Conservation (phyloP, 169 alveolate genomes). For the Prorocentrum cordatum region DNA sequence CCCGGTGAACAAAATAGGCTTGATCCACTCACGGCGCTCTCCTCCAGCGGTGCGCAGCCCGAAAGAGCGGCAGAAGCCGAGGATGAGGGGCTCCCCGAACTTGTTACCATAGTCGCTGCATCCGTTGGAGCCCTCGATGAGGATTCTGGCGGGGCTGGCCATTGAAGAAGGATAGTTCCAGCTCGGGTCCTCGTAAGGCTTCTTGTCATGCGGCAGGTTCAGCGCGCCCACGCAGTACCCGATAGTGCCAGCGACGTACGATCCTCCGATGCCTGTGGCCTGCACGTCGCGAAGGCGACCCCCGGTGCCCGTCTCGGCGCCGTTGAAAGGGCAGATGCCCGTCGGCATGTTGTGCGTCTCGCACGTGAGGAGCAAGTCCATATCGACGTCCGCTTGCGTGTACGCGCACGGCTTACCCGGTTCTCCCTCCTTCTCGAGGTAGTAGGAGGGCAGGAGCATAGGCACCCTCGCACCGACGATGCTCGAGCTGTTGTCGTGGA, state of each 20-base stretch:
- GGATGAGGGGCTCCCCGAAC: conserved; percentile 72
- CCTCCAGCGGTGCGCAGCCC: conserved; percentile 45
- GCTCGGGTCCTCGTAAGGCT: background rate
- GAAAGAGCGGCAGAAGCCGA: conserved; percentile 35
- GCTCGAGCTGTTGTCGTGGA: conserved; percentile 72
- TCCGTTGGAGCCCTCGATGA: conserved; percentile 70
- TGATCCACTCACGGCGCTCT: conserved; percentile 73
- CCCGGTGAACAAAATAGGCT: conserved; percentile 73
- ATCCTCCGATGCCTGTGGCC: conserved; percentile 9
- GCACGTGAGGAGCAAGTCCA: conserved; percentile 65
- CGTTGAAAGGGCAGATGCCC: conserved; percentile 72
- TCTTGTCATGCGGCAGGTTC: background rate
- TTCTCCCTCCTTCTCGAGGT: too few relatives aligned
- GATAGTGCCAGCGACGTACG: conserved; percentile 18
- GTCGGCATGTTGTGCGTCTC: conserved; percentile 74
- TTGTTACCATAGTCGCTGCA: conserved; percentile 73
- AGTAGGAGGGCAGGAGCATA: too few relatives aligned
- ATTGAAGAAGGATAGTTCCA: background rate
- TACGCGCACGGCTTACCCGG: too few relatives aligned
- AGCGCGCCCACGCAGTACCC: conserved; percentile 48
- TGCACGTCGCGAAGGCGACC: conserved; percentile 24
- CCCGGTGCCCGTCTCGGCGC: conserved; percentile 56
- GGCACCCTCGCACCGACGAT: too few relatives aligned
- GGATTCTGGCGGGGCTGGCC: conserved; percentile 23
- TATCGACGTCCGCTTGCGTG: conserved; percentile 17